A percentile compares a stretch with the other conserved stretches of the same genome.
These are phyloP conservation scores for Annulohypoxylon stygium DNA, from an alignment of 495 filamentous ascomycete species.

Conservation along the genomic window DNA sequence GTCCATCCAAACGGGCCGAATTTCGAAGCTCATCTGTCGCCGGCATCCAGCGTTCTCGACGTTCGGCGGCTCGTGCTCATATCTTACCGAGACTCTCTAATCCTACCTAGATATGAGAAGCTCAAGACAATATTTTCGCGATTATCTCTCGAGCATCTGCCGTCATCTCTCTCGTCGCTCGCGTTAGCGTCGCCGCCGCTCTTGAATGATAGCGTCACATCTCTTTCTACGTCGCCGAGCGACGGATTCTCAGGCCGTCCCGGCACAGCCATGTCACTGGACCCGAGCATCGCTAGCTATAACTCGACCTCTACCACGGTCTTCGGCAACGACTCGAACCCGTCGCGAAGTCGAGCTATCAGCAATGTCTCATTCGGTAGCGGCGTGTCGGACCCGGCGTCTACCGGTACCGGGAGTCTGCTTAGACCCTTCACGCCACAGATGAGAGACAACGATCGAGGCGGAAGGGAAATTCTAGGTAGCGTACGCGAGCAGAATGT, in stretches of 20 bases:
- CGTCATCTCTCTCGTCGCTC: conserved; percentile 67
- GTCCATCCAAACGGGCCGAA: conserved; percentile 20
- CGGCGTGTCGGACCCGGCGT: conserved; percentile 54
- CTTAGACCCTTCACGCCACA: conserved; percentile 67
- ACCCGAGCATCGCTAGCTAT: conserved; percentile 76
- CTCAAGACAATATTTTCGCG: conserved; percentile 92
- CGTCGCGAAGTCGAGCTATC: conserved; percentile 77
- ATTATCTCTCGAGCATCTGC: conserved; percentile 84
- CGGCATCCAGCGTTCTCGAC: conserved; percentile 72
- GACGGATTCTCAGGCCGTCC: conserved; percentile 60
- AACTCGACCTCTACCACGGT: conserved; percentile 80
- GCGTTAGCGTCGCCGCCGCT: conserved; percentile 58
- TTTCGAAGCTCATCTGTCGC: conserved; percentile 52
- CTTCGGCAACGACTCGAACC: conserved; percentile 70
- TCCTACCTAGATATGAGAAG: conserved; percentile 85
- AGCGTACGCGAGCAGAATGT: conserved; percentile 62
- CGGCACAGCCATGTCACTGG: conserved; percentile 77
- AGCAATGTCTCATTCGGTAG: conserved; percentile 85
- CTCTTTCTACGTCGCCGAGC: conserved; percentile 58
- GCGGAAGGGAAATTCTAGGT: conserved; percentile 45
- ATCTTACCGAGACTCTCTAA: conserved; percentile 89
- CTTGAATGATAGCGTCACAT: conserved; percentile 56
- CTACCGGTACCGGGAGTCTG: conserved; percentile 62
- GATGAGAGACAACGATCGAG: conserved; percentile 58
- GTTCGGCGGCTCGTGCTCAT: conserved; percentile 89